Evolutionary conservation across 78 protist genomes (phyloP).

Genomic region (Planoprotostelium fungivorum): DNA sequence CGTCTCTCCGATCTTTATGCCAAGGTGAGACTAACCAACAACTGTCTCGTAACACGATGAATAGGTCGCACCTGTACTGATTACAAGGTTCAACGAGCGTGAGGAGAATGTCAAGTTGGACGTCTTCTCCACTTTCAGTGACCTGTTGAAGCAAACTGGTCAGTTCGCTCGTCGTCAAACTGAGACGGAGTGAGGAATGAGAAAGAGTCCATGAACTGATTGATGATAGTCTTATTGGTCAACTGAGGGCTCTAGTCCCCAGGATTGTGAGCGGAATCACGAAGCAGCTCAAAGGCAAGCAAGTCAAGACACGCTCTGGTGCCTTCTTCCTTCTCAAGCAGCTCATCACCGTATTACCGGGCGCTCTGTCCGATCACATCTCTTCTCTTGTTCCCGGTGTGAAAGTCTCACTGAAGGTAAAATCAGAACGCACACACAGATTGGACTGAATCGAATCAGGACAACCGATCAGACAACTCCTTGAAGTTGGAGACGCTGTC

Average conservation of each 20-base stretch:
- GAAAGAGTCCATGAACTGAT: no score
- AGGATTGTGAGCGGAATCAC: conserved; percentile 15
- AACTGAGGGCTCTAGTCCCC: conserved; percentile 23
- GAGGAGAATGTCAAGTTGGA: conserved; percentile 81
- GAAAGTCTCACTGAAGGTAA: conserved; percentile 24
- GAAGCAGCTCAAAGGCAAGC: conserved; percentile 34
- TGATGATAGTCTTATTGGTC: background rate
- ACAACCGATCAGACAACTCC: conserved; percentile 19
- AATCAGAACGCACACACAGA: no score
- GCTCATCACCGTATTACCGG: conserved; percentile 34
- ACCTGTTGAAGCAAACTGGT: conserved; percentile 38
- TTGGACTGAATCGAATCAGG: no score
- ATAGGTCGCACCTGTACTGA: conserved; percentile 69
- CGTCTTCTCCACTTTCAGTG: conserved; percentile 47
- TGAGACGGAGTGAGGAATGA: background rate
- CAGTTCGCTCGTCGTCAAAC: background rate
- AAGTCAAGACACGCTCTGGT: conserved; percentile 63
- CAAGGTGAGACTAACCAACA: background rate
- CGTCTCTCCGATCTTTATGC: conserved; percentile 13
- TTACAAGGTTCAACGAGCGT: conserved; percentile 74
- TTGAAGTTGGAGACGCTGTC: conserved; percentile 66
- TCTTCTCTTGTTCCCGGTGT: conserved; percentile 34
- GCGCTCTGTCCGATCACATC: conserved; percentile 29
- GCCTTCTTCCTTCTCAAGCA: conserved; percentile 50
- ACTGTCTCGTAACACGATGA: background rate